Evolutionary conservation across 1,284 basidiomycete genomes (phyloP).

Genomic region (Earliella scabrosa): DNA sequence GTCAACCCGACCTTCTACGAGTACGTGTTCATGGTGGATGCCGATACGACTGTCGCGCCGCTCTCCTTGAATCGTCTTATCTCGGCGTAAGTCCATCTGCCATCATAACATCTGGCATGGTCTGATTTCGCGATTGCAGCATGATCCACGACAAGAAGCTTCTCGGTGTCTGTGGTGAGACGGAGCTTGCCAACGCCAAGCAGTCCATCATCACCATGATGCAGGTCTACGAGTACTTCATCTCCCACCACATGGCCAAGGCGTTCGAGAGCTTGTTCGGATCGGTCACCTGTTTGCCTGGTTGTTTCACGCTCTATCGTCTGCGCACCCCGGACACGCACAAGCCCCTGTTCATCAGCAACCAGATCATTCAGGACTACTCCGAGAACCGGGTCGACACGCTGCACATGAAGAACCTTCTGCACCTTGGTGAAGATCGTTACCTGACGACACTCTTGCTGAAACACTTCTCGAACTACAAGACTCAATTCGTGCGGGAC

Average conservation of each 20-base stretch:
- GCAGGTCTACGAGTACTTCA: slow-evolving; percentile 99
- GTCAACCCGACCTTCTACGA: slow-evolving; percentile 99
- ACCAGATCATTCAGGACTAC: slow-evolving; percentile 90
- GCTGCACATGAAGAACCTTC: slow-evolving; percentile 95
- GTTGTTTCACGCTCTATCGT: slow-evolving; percentile 96
- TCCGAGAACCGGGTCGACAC: slow-evolving; percentile 97
- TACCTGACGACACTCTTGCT: slow-evolving; percentile 95
- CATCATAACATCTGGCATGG: neutral
- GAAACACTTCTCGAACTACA: slow-evolving; percentile 91
- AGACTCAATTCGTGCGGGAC: slow-evolving; percentile 94
- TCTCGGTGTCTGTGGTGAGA: slow-evolving; percentile 94
- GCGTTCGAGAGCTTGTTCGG: slow-evolving; percentile 98
- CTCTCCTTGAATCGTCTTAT: slow-evolving; percentile 88
- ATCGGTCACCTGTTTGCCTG: slow-evolving; percentile 97
- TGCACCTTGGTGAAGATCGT: slow-evolving; percentile 98
- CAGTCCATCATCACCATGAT: slow-evolving; percentile 98
- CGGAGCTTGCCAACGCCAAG: slow-evolving; percentile 87
- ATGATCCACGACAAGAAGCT: slow-evolving; percentile 95
- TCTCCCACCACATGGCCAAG: slow-evolving; percentile 97
- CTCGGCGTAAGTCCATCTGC: slow-evolving; percentile 71
- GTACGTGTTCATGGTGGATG: slow-evolving; percentile 96
- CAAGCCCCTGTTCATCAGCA: slow-evolving; percentile 88
- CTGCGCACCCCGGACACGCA: slow-evolving; percentile 92
- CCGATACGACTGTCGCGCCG: slow-evolving; percentile 93
- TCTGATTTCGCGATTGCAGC: slow-evolving; percentile 42